A percentile compares a stretch with the other conserved stretches of the same genome.
Conservation (phyloP, 352 stramenopile species). For the Phytophthora multivora region DNA sequence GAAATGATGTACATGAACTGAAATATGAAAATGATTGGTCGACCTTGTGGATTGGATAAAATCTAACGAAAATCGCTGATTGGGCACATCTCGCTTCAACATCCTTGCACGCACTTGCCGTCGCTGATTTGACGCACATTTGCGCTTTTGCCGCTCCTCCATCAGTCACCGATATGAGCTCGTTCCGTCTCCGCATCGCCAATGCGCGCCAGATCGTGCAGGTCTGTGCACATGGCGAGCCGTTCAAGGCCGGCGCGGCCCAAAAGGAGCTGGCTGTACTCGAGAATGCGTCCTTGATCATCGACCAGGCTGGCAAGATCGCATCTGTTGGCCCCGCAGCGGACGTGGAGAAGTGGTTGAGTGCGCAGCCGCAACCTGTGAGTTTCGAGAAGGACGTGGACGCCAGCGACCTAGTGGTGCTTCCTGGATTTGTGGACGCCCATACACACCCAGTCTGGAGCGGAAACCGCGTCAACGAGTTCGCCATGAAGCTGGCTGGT, state of each 20-base stretch:
- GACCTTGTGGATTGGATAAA: constrained; percentile 12
- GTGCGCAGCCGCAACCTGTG: constrained; percentile 57
- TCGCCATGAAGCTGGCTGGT: constrained; percentile 86
- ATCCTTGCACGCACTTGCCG: constrained; percentile 10
- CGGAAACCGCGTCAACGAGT: constrained; percentile 86
- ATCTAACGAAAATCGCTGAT: constrained; percentile 8
- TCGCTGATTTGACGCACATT: constrained; percentile 33
- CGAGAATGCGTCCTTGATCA: constrained; percentile 60
- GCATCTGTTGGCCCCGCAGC: constrained; percentile 60
- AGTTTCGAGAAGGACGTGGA: constrained; percentile 78
- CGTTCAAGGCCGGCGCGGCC: constrained; percentile 63
- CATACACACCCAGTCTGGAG: constrained; percentile 88
- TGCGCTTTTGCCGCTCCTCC: constrained; percentile 16
- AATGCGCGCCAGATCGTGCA: constrained; percentile 78
- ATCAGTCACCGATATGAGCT: constrained; percentile 50
- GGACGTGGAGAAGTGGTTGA: constrained; percentile 64
- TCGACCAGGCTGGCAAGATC: constrained; percentile 59
- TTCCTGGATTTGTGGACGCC: constrained; percentile 81
- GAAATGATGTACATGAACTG: not conserved
- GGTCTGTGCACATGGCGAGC: constrained; percentile 65
- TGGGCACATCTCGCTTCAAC: constrained; percentile 18
- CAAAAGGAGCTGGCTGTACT: constrained; percentile 73
- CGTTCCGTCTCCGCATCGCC: constrained; percentile 68
- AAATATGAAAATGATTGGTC: constrained; percentile 29
- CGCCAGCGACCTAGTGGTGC: constrained; percentile 64